Conservation (phyloP, 1,284 basidiomycete genomes). For the Cryptococcus depauperatus region DNA sequence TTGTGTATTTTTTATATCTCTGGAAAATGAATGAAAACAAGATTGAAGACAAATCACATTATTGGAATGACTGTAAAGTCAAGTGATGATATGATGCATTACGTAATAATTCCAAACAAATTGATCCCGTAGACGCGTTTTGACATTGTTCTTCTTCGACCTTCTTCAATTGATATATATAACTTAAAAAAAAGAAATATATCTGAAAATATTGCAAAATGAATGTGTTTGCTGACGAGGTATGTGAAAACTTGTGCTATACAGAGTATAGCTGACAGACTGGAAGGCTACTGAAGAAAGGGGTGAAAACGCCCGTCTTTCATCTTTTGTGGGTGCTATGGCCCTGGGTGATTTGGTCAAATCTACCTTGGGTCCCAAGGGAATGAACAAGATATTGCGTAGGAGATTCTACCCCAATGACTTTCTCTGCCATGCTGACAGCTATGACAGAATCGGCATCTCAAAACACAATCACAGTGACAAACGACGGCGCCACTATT, state of each 20-base stretch:
- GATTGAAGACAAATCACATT: too few relatives aligned
- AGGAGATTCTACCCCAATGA: constrained; percentile 7
- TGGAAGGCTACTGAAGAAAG: constrained; percentile 86
- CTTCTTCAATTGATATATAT: background rate
- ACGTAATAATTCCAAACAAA: background rate
- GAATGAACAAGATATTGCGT: constrained; percentile 51
- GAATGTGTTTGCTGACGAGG: constrained; percentile 47
- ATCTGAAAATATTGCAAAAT: constrained; percentile 21
- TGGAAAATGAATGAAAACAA: too few relatives aligned
- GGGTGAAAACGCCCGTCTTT: constrained; percentile 96
- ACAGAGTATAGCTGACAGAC: background rate
- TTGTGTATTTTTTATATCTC: too few relatives aligned
- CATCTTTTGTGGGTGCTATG: constrained; percentile 93
- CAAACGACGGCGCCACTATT: constrained; percentile 98
- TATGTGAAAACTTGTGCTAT: too few relatives aligned
- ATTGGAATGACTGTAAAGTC: too few relatives aligned
- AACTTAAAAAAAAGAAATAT: background rate
- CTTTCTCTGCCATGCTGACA: constrained; percentile 9
- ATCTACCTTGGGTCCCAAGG: constrained; percentile 92
- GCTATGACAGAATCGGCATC: constrained; percentile 71
- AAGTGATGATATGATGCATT: too few relatives aligned
- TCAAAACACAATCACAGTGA: constrained; percentile 88
- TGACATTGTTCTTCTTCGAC: constrained; percentile 1
- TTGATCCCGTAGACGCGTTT: background rate
- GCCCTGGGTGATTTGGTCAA: constrained; percentile 97